Conservation (phyloP, 2,329 filamentous ascomycete species). For the Aspergillus versicolor region DNA sequence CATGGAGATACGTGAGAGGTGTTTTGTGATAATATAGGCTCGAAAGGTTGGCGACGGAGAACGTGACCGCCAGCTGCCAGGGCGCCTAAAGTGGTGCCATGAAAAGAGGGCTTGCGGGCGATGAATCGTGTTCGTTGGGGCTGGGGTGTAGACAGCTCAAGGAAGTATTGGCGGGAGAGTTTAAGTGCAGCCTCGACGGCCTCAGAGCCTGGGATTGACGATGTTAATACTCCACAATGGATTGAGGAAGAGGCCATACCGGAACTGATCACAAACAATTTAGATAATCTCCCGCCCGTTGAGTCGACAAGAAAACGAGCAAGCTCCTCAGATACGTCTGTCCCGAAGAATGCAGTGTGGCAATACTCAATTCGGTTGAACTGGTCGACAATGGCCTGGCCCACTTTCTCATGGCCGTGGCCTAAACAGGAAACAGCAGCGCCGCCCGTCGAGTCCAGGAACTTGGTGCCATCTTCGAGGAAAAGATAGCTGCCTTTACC, state of each 20-base stretch:
- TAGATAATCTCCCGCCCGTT: conserved; percentile 54
- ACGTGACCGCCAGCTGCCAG: conserved; percentile 65
- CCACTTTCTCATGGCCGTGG: conserved; percentile 62
- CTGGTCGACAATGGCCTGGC: conserved; percentile 59
- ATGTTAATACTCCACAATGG: too few relatives aligned
- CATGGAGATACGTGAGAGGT: conserved; percentile 65
- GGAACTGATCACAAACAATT: conserved; percentile 58
- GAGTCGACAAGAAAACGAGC: conserved; percentile 51
- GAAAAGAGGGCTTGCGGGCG: conserved; percentile 64
- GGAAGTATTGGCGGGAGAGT: conserved; percentile 64
- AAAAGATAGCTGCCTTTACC: conserved; percentile 54
- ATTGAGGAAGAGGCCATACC: conserved; percentile 40
- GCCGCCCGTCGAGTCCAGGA: conserved; percentile 73
- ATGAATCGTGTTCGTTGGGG: conserved; percentile 62
- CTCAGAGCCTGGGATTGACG: conserved; percentile 55
- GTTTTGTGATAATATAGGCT: conserved; percentile 57
- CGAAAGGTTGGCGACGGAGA: conserved; percentile 60
- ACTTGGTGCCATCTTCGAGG: conserved; percentile 55
- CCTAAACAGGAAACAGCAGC: conserved; percentile 72
- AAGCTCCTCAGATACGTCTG: conserved; percentile 53
- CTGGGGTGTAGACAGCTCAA: conserved; percentile 55
- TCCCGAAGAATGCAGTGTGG: conserved; percentile 59
- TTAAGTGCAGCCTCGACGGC: conserved; percentile 70
- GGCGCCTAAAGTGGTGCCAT: conserved; percentile 68
- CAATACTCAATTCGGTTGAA: conserved; percentile 60